A percentile compares a stretch with the other conserved stretches of the same genome.
Evolutionary conservation across 306 rosid species (phyloP).

Genomic region (Pterocarpus santalinus): DNA sequence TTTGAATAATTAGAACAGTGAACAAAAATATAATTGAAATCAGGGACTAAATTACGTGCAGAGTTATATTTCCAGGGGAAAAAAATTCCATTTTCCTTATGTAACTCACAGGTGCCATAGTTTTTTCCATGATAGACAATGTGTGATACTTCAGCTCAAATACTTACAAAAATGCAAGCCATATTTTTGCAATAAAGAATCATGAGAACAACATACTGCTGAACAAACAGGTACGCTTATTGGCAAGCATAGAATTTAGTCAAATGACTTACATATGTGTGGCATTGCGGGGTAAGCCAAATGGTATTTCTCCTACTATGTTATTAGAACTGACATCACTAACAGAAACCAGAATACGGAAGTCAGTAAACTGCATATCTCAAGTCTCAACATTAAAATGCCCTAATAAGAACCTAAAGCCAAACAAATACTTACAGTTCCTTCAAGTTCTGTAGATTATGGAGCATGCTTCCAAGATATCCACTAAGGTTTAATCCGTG

Average conservation of each 20-base stretch:
- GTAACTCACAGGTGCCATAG: conserved; percentile 70
- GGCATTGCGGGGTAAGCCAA: conserved; percentile 68
- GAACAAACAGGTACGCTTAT: not conserved
- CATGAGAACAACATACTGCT: conserved; percentile 30
- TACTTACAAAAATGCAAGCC: conserved; percentile 63
- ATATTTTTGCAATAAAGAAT: conserved; percentile 59
- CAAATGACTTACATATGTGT: conserved; percentile 67
- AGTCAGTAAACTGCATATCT: conserved; percentile 1
- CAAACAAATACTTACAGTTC: conserved; percentile 63
- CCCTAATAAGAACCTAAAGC: not conserved
- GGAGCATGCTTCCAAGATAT: conserved; percentile 60
- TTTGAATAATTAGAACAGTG: conserved; percentile 19
- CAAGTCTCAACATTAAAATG: not conserved
- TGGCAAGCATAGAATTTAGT: not conserved
- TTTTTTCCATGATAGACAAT: conserved; percentile 54
- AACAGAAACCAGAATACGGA: conserved; percentile 42
- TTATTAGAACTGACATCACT: conserved; percentile 85
- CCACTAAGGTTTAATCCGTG: conserved; percentile 79
- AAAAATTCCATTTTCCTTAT: conserved; percentile 3
- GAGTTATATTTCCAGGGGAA: not conserved
- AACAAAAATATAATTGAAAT: not conserved
- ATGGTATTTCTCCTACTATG: conserved; percentile 71
- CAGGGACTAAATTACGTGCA: conserved; percentile 5
- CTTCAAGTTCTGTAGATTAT: conserved; percentile 64
- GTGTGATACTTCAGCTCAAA: conserved; percentile 59